Evolutionary conservation across 2,329 filamentous ascomycete species (phyloP).

Genomic region (Didymella lethalis): DNA sequence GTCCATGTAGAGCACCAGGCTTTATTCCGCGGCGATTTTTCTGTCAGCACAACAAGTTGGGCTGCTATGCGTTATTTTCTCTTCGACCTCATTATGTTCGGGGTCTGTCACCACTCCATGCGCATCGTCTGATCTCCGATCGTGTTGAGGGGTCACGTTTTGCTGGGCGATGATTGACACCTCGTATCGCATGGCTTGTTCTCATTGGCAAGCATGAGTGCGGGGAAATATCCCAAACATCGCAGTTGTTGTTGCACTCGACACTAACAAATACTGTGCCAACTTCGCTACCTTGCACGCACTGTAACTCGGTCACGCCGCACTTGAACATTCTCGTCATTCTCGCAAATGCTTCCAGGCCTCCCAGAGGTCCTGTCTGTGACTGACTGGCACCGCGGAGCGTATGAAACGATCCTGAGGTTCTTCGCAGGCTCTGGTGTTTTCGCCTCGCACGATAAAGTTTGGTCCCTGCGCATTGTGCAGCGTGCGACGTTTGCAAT

Average conservation of each 20-base stretch:
- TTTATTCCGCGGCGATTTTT: background rate
- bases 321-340: background rate
- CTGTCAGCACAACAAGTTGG: background rate
- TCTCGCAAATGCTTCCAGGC: background rate
- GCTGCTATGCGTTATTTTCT: background rate
- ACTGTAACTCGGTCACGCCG: background rate
- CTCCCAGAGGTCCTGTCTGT: background rate
- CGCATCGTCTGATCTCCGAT: background rate
- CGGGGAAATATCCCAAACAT: background rate
- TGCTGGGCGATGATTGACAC: background rate
- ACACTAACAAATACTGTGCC: background rate
- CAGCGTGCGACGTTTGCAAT: background rate
- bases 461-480: slow-evolving; percentile 6
- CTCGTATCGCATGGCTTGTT: background rate
- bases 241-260: background rate
- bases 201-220: slow-evolving; percentile 7
- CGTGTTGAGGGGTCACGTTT: background rate
- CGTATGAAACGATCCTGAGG: background rate
- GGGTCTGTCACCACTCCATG: background rate
- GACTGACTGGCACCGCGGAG: slow-evolving; percentile 1
- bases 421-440: slow-evolving; percentile 1
- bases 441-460: background rate
- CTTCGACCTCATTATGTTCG: background rate
- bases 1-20: background rate
- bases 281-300: slow-evolving; percentile 1